Conservation (phyloP, 371 early-diverging fungal species). For the Parasitella parasitica region DNA sequence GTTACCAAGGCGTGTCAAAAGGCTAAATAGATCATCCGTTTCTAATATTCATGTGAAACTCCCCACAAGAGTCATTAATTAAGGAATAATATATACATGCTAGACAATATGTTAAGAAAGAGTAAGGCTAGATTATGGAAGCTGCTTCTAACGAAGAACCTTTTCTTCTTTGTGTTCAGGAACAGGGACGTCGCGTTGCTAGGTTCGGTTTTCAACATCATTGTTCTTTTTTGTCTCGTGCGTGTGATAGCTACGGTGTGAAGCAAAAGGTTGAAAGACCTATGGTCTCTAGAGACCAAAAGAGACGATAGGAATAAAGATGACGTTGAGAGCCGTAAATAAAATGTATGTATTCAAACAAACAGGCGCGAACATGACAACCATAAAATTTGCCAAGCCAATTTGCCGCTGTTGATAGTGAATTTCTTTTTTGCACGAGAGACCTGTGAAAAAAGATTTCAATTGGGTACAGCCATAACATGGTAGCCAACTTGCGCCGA, state of each 20-base stretch:
- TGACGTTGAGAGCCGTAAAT: slow-evolving; percentile 21
- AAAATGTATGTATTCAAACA: slow-evolving; percentile 60
- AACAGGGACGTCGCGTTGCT: not conserved
- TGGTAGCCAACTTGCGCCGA: slow-evolving; percentile 58
- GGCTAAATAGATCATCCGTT: too few species aligned
- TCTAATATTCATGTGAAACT: too few species aligned
- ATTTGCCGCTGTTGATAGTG: slow-evolving; percentile 59
- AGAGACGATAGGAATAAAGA: slow-evolving; percentile 35
- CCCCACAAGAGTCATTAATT: too few species aligned
- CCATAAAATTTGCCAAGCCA: slow-evolving; percentile 58
- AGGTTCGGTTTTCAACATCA: not conserved
- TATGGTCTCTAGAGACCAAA: slow-evolving; percentile 48
- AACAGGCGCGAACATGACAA: slow-evolving; percentile 43
- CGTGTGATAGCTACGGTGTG: not conserved
- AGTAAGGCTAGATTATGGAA: too few species aligned
- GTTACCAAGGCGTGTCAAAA: too few species aligned
- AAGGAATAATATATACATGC: too few species aligned
- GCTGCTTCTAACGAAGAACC: too few species aligned
- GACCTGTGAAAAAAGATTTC: slow-evolving; percentile 62
- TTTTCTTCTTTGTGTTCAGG: too few species aligned
- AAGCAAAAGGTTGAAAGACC: slow-evolving; percentile 33
- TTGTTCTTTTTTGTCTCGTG: slow-evolving; percentile 11
- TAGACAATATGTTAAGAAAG: too few species aligned
- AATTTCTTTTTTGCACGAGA: slow-evolving; percentile 48
- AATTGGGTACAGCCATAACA: slow-evolving; percentile 67